These are phyloP conservation scores for Ephemerocybe angulata DNA, from an alignment of 768 basidiomycete species.

Conservation along the genomic window DNA sequence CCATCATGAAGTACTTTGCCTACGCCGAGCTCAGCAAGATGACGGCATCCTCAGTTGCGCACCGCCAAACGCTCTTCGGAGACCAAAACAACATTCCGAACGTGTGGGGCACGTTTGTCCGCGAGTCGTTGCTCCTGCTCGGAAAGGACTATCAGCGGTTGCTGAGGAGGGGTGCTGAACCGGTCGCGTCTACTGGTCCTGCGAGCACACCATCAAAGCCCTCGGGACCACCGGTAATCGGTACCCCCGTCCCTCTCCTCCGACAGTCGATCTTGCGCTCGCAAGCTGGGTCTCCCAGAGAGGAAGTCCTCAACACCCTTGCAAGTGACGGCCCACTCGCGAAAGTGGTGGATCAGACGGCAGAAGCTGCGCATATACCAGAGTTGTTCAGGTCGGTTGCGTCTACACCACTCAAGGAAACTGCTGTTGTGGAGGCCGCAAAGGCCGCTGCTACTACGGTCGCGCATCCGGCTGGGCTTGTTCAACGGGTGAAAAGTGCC, in stretches of 20 bases:
- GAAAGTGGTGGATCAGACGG: conserved; percentile 37
- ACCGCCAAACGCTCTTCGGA: conserved; percentile 55
- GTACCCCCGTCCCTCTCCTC: conserved; percentile 36
- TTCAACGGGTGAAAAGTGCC: conserved; percentile 10
- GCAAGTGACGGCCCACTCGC: conserved; percentile 53
- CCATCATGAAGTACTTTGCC: conserved; percentile 58
- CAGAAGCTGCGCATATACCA: conserved; percentile 16
- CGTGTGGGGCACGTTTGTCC: conserved; percentile 58
- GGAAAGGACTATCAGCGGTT: conserved; percentile 69
- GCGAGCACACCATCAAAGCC: conserved; percentile 12
- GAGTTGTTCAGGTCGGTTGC: conserved; percentile 22
- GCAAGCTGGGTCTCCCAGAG: conserved; percentile 44
- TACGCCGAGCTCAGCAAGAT: conserved; percentile 55
- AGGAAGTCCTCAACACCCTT: conserved; percentile 37
- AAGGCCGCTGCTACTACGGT: neutral
- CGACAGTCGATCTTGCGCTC: conserved; percentile 47
- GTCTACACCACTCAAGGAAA: neutral
- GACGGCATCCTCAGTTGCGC: conserved; percentile 36
- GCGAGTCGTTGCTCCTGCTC: conserved; percentile 57
- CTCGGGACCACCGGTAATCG: conserved; percentile 20
- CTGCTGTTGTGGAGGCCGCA: neutral
- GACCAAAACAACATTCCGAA: conserved; percentile 61
- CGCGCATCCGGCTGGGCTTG: conserved; percentile 6
- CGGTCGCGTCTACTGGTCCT: conserved; percentile 16
- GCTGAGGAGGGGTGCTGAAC: conserved; percentile 51